Evolutionary conservation across 169 alveolate species (phyloP).

Genomic region (Plasmodium ovale): DNA sequence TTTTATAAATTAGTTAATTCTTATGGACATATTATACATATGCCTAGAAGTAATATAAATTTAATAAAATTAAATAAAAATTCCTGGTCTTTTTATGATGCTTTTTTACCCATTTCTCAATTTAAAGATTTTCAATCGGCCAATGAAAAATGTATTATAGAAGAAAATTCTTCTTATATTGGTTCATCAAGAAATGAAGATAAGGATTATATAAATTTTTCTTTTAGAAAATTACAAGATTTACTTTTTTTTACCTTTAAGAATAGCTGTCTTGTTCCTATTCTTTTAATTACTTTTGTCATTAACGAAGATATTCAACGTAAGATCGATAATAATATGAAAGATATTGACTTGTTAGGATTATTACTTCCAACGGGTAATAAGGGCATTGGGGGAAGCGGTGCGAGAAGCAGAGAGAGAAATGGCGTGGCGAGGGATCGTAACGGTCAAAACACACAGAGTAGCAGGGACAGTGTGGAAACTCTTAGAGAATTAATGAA

Average conservation of each 20-base stretch:
- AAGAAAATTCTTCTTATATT: slow-evolving; percentile 57
- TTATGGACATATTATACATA: slow-evolving; percentile 56
- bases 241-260: slow-evolving; percentile 25
- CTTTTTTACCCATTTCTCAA: slow-evolving; percentile 44
- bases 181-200: slow-evolving; percentile 65
- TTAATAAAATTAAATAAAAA: slow-evolving; percentile 40
- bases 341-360: too few relatives aligned
- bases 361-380: too few relatives aligned
- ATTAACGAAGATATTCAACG: slow-evolving; percentile 40
- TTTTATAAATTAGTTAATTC: slow-evolving; percentile 35
- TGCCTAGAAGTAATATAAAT: slow-evolving; percentile 45
- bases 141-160: slow-evolving; percentile 48
- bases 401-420: too few relatives aligned
- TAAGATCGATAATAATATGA: too few relatives aligned
- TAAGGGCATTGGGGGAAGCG: too few relatives aligned
- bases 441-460: too few relatives aligned
- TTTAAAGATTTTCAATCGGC: slow-evolving; percentile 62
- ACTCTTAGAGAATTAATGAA: too few relatives aligned
- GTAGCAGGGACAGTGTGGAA: too few relatives aligned
- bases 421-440: too few relatives aligned
- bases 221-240: slow-evolving; percentile 45
- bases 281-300: slow-evolving; percentile 13
- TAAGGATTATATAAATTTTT: slow-evolving; percentile 25
- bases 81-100: slow-evolving; percentile 69
- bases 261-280: slow-evolving; percentile 48